phyloP scores from a whole-genome alignment of 345 rosid genomes.

The Camelina hispida region DNA sequence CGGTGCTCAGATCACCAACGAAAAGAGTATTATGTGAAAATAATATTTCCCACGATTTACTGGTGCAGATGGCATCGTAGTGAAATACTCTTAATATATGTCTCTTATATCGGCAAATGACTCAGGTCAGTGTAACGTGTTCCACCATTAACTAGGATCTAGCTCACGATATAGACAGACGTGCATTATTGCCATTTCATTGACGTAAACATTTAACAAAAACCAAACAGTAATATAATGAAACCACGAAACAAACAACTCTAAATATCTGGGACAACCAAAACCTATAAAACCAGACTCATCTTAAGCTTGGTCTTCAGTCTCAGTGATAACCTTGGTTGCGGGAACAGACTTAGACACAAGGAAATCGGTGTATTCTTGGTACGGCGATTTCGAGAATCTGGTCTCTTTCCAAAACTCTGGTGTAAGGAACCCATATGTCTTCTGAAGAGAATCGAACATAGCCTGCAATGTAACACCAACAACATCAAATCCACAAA shows the following conservation, averaged over 20 bases:
- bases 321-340: not conserved
- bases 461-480: constrained; percentile 48
- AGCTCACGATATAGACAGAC: no score
- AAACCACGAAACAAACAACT: not conserved
- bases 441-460: constrained; percentile 68
- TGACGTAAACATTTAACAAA: not conserved
- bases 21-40: no score
- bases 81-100: no score
- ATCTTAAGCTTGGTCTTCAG: constrained; percentile 31
- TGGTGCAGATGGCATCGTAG: no score
- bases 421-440: constrained; percentile 80
- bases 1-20: no score
- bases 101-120: no score
- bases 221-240: not conserved
- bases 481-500: not conserved
- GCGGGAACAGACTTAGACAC: constrained; percentile 28
- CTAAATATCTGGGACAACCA: no score
- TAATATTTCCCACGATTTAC: no score
- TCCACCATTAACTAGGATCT: no score
- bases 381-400: constrained; percentile 61
- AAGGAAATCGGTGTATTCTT: constrained; percentile 61
- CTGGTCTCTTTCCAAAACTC: constrained; percentile 77
- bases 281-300: not conserved
- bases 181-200: no score
- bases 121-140: no score